phyloP scores from a whole-genome alignment of 75 land plant genomes.

The Cryptomeria japonica region DNA sequence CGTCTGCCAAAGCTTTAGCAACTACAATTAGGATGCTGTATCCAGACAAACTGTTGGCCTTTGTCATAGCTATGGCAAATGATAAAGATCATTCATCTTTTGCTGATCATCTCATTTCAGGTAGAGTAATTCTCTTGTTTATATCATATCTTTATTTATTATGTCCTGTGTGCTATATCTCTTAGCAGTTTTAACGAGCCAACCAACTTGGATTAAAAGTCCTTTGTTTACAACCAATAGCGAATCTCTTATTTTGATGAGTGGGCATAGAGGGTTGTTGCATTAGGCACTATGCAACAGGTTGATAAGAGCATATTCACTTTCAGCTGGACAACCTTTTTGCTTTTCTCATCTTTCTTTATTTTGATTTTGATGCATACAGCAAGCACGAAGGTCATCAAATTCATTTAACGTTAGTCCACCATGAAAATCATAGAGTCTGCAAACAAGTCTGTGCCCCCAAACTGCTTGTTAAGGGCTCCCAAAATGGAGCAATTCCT shows the following conservation, averaged over 20 bases:
- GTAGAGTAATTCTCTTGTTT: conserved; percentile 20
- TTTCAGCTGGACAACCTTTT: neutral
- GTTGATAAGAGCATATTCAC: neutral
- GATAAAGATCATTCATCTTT: conserved; percentile 88
- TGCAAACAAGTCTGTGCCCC: too few species aligned
- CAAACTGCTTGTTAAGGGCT: too few species aligned
- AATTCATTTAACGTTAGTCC: too few species aligned
- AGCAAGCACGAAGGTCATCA: too few species aligned
- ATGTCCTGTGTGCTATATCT: neutral
- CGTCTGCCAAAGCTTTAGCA: conserved; percentile 76
- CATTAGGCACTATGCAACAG: neutral
- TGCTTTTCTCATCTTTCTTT: neutral
- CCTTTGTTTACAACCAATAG: neutral
- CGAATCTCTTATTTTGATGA: too few species aligned
- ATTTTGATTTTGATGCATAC: neutral
- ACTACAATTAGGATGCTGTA: conserved; percentile 48
- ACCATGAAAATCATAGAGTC: too few species aligned
- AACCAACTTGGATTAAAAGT: neutral
- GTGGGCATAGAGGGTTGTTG: neutral
- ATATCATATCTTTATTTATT: neutral
- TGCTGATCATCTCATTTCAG: conserved; percentile 66
- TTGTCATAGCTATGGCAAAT: conserved; percentile 92
- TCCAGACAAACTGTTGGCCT: conserved; percentile 51
- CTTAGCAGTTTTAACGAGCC: neutral
- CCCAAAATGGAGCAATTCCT: too few species aligned